A percentile compares a stretch with the other conserved stretches of the same genome.
Conservation (phyloP, 805 yeast genomes). For the Candida incommunis region DNA sequence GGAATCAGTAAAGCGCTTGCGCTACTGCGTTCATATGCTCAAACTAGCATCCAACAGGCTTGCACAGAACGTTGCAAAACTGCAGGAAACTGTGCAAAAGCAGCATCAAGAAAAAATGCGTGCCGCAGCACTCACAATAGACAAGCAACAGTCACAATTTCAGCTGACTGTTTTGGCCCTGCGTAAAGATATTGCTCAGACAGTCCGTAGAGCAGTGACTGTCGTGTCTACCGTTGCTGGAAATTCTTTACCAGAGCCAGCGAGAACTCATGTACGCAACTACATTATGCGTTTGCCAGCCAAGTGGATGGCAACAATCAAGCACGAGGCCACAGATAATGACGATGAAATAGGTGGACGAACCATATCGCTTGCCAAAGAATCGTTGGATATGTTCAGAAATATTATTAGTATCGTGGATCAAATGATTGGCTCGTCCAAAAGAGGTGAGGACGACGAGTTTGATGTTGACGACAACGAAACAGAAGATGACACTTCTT, state of each 20-base stretch:
- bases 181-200: slow-evolving; percentile 71
- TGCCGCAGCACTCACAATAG: slow-evolving; percentile 10
- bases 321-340: slow-evolving; percentile 4
- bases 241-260: slow-evolving; percentile 59
- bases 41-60: slow-evolving; percentile 71
- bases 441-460: slow-evolving; percentile 5
- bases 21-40: slow-evolving; percentile 66
- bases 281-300: slow-evolving; percentile 63
- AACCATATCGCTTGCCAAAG: slow-evolving; percentile 72
- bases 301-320: slow-evolving; percentile 43
- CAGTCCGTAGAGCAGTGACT: slow-evolving; percentile 77
- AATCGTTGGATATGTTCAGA: slow-evolving; percentile 74
- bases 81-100: slow-evolving; percentile 33
- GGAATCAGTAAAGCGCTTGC: slow-evolving; percentile 62
- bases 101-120: slow-evolving; percentile 30
- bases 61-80: slow-evolving; percentile 26
- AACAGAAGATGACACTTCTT: background rate
- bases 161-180: slow-evolving; percentile 21
- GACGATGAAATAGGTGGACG: slow-evolving; percentile 40
- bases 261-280: slow-evolving; percentile 67
- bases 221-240: slow-evolving; percentile 79
- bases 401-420: slow-evolving; percentile 75
- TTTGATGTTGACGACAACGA: background rate
- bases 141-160: background rate
- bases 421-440: slow-evolving; percentile 41